phyloP scores from a whole-genome alignment of 2,329 filamentous ascomycete genomes.

The Alternaria arborescens region DNA sequence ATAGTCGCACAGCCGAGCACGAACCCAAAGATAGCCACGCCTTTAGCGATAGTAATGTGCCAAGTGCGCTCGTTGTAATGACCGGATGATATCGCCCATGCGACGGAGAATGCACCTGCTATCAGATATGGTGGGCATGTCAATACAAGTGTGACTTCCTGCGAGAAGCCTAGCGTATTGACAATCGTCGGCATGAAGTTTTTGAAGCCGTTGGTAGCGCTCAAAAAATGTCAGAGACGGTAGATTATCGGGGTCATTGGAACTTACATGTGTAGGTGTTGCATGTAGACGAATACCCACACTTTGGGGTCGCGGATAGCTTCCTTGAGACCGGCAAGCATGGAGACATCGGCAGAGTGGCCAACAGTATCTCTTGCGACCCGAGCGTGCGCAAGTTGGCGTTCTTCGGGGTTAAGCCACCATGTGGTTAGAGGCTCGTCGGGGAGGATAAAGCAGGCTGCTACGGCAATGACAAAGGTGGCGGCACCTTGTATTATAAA shows the following conservation, averaged over 20 bases:
- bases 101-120: slow-evolving; percentile 29
- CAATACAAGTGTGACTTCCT: slow-evolving; percentile 61
- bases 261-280: slow-evolving; percentile 40
- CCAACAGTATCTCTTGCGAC: too few species aligned
- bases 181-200: slow-evolving; percentile 59
- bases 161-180: slow-evolving; percentile 59
- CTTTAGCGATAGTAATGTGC: slow-evolving; percentile 52
- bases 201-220: slow-evolving; percentile 27
- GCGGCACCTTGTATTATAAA: slow-evolving; percentile 39
- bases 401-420: slow-evolving; percentile 58
- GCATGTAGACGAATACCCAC: slow-evolving; percentile 59
- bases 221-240: slow-evolving; percentile 48
- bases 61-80: slow-evolving; percentile 53
- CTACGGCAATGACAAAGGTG: slow-evolving; percentile 36
- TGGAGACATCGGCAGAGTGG: slow-evolving; percentile 23
- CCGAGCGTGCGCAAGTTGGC: slow-evolving; percentile 31
- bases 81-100: slow-evolving; percentile 47
- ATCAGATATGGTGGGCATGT: slow-evolving; percentile 47
- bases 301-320: slow-evolving; percentile 61
- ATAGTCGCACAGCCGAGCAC: slow-evolving; percentile 47
- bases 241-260: slow-evolving; percentile 64
- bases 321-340: slow-evolving; percentile 53
- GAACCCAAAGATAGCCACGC: slow-evolving; percentile 50
- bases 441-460: slow-evolving; percentile 48
- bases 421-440: slow-evolving; percentile 48